A percentile compares a stretch with the other conserved stretches of the same genome.
Conservation (phyloP, 257 asterid genomes). For the Rhazya stricta region DNA sequence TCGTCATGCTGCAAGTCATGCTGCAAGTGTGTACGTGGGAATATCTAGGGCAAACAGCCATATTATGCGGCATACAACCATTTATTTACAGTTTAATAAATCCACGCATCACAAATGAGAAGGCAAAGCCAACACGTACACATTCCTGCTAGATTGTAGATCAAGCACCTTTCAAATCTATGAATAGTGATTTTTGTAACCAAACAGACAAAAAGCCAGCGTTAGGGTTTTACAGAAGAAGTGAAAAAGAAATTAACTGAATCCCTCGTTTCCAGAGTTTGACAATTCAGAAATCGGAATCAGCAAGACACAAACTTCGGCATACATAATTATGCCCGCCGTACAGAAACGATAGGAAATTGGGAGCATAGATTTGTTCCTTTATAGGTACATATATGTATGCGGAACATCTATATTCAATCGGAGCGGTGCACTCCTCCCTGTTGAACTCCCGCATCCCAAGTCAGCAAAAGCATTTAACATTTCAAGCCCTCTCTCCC, state of each 20-base stretch:
- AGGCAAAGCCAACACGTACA: not conserved
- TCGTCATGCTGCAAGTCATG: not conserved
- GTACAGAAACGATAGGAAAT: not conserved
- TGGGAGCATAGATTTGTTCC: not conserved
- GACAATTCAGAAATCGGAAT: slow-evolving; percentile 1
- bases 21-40: not conserved
- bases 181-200: not conserved
- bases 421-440: not conserved
- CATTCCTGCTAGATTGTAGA: not conserved
- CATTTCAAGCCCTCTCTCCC: not conserved
- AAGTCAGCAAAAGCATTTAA: not conserved
- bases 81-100: not conserved
- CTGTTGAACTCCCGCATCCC: not conserved
- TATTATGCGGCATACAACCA: not conserved
- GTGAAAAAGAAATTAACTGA: not conserved
- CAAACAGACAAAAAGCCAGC: not conserved
- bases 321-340: slow-evolving; percentile 4
- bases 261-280: slow-evolving; percentile 1
- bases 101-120: not conserved
- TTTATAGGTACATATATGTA: not conserved
- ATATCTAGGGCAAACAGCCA: not conserved
- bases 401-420: not conserved
- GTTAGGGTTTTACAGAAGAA: not conserved
- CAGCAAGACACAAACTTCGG: not conserved
- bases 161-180: not conserved